Evolutionary conservation across 1,284 basidiomycete species (phyloP), one percentile per base, ranked within the genome.

Genomic region (Heterobasidion irregulare): DNA sequence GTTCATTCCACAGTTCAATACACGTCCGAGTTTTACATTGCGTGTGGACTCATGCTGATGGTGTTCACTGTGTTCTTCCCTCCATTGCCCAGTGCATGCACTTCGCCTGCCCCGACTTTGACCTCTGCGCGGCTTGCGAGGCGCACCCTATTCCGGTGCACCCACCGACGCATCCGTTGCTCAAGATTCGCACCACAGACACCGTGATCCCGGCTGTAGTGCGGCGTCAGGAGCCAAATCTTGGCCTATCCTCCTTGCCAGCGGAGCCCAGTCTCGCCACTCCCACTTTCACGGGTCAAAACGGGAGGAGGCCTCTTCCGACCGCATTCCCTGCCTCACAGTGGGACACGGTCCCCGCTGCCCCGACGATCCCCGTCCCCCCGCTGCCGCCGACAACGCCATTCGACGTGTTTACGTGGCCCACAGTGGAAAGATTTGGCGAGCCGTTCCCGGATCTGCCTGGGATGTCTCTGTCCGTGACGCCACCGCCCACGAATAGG

Each of bases 41-140:
- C 1, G 32, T 48, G 34, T 8, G 16, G 13, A 6, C 26, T n/a
- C 8, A 19, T 34, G 6, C 52, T 53, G 26, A 47, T 15, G 1
- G 1, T 15, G n/a, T 12, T 41, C n/a, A 15, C 15, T 15, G 15
- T 47, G 13, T 47, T 10, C 2, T 34, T 33, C 34, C 32, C 6
- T 34, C 1, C 49, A 1, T 12, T 34, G 3, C 19, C 1, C n/a
- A 53, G 86, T 95, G 92, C 70, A 83, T 89, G 81, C 86, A 94
- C 67, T 78, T 83, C 15, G 70, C 76, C 15, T 95, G 93, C 69
- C 78, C 79, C 1, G 90, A 95, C 70, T 94, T 85, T 62, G 92
- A 95, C 64, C 76, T 95, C 15, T 95, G 92, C 70, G 78, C 80
- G 61, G 70, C 73, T 56, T 95, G 93, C 70, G 92, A 95, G 70